A percentile compares a stretch with the other conserved stretches of the same genome.
Conservation (phyloP, 768 basidiomycete species). For the Fomitopsis serialis region DNA sequence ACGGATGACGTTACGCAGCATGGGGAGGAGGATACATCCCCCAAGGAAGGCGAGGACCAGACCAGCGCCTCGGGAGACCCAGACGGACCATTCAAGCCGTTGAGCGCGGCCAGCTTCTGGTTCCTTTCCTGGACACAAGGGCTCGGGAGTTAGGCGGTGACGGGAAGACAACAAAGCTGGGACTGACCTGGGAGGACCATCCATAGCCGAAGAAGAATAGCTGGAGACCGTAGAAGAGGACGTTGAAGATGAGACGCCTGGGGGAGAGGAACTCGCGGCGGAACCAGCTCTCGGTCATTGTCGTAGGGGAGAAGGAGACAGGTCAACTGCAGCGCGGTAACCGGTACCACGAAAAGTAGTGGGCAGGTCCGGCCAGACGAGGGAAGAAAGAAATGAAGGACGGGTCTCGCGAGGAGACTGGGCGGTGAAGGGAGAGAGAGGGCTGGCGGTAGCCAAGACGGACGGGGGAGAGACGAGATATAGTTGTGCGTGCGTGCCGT, state of each 20-base stretch:
- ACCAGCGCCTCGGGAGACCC: conserved; percentile 88
- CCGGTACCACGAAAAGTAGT: conserved; percentile 27
- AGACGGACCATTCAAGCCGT: conserved; percentile 80
- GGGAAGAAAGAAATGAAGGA: conserved; percentile 18
- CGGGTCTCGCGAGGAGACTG: conserved; percentile 8
- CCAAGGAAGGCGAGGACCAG: conserved; percentile 87
- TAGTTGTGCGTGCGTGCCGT: background rate
- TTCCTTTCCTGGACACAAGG: conserved; percentile 46
- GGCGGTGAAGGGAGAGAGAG: conserved; percentile 7
- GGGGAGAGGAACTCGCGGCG: conserved; percentile 60
- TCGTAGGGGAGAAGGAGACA: conserved; percentile 10
- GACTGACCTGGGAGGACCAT: conserved; percentile 77
- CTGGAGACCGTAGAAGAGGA: conserved; percentile 79
- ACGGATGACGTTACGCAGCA: conserved; percentile 86
- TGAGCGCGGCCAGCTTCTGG: conserved; percentile 63
- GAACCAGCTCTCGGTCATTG: conserved; percentile 71
- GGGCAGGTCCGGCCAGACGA: conserved; percentile 45
- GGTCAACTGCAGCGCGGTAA: conserved; percentile 5
- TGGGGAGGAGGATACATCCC: conserved; percentile 79
- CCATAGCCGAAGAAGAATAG: conserved; percentile 74
- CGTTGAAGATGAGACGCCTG: conserved; percentile 65
- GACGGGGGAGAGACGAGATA: background rate
- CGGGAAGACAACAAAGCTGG: background rate
- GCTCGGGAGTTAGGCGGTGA: background rate
- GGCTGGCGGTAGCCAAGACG: conserved; percentile 5